Percentiles rank a stretch among this genome's conserved stretches.
These are phyloP conservation scores for Boletus tomentosulus DNA, from an alignment of 768 basidiomycete species.

Conservation along the genomic window DNA sequence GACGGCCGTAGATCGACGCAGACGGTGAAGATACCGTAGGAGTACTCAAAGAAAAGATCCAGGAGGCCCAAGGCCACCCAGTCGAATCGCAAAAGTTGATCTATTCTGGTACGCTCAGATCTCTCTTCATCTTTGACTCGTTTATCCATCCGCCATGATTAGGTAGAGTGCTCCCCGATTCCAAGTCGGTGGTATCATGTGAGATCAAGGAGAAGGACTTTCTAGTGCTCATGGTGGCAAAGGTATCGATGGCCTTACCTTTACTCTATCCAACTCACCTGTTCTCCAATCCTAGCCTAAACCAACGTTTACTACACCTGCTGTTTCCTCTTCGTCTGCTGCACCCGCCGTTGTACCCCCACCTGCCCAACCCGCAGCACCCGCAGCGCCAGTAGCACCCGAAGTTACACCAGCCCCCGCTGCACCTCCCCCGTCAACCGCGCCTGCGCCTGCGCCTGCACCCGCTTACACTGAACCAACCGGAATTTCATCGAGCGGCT, in stretches of 20 bases:
- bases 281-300: constrained; percentile 44
- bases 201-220: constrained; percentile 99
- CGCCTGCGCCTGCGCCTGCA: constrained; percentile 31
- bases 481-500: constrained; percentile 46
- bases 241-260: constrained; percentile 48
- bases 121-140: constrained; percentile 4
- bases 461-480: constrained; percentile 28
- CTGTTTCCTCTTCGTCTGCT: constrained; percentile 20
- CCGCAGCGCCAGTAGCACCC: constrained; percentile 32
- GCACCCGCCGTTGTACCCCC: constrained; percentile 9
- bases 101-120: constrained; percentile 71
- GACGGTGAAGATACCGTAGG: constrained; percentile 72
- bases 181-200: constrained; percentile 82
- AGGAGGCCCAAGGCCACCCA: constrained; percentile 67
- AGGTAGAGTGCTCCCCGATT: constrained; percentile 91
- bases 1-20: constrained; percentile 58
- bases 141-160: constrained; percentile 6
- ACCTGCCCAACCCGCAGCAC: constrained; percentile 20
- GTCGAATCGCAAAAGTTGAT: constrained; percentile 86
- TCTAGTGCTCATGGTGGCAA: constrained; percentile 97
- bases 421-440: constrained; percentile 30
- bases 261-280: constrained; percentile 1
- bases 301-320: constrained; percentile 34
- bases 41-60: constrained; percentile 81
- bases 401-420: constrained; percentile 31